Percentiles rank a stretch among this genome's conserved stretches.
phyloP scores from a whole-genome alignment of 1,284 basidiomycete genomes.

The Marasmius fiardii region DNA sequence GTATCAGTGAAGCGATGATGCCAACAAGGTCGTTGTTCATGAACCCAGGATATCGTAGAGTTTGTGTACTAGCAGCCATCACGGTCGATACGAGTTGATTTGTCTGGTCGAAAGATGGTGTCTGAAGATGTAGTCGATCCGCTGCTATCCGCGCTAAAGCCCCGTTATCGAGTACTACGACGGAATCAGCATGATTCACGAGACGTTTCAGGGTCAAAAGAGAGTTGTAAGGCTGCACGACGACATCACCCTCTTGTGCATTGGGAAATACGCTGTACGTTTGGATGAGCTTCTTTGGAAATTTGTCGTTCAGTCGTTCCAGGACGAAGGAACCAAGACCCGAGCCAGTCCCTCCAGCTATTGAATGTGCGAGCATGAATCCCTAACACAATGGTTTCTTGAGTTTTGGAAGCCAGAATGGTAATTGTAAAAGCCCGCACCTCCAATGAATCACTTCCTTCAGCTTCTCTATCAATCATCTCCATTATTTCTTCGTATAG shows the following conservation, averaged over 20 bases:
- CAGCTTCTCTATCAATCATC: conserved; percentile 98
- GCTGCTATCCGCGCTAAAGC: conserved; percentile 90
- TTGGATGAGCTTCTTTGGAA: conserved; percentile 98
- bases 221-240: conserved; percentile 98
- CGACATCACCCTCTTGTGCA: conserved; percentile 86
- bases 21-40: conserved; percentile 99
- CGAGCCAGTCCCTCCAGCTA: conserved; percentile 97
- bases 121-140: conserved; percentile 88
- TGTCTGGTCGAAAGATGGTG: conserved; percentile 91
- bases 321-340: conserved; percentile 97
- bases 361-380: conserved; percentile 98
- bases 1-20: conserved; percentile 96
- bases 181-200: conserved; percentile 95
- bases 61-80: conserved; percentile 96
- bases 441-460: conserved; percentile 97
- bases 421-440: conserved; percentile 40
- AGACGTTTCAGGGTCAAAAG: conserved; percentile 93
- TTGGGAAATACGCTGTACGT: conserved; percentile 99
- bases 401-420: neutral
- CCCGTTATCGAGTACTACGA: conserved; percentile 96
- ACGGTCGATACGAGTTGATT: conserved; percentile 95
- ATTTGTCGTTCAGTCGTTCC: conserved; percentile 95
- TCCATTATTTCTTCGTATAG: conserved; percentile 99
- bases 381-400: conserved; percentile 56
- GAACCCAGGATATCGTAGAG: conserved; percentile 95